Percentiles rank a stretch among this genome's conserved stretches.
Conservation (phyloP, 495 filamentous ascomycete species). For the Saxophila tyrrhenica region DNA sequence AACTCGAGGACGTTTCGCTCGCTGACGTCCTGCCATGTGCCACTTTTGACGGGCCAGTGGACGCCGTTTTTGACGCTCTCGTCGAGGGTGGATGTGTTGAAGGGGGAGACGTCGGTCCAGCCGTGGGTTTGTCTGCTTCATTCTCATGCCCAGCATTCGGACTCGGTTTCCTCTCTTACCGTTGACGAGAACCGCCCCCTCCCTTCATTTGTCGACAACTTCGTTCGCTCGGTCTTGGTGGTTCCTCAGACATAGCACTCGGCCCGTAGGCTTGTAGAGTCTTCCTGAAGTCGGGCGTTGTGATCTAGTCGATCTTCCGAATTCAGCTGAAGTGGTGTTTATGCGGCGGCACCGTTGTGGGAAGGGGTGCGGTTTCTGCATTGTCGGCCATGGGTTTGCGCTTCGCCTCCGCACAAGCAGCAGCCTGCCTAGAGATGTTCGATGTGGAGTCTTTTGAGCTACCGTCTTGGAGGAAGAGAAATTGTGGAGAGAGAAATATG, state of each 20-base stretch:
- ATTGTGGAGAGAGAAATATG: background rate
- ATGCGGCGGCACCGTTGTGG: background rate
- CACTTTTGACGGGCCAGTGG: background rate
- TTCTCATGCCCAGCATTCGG: background rate
- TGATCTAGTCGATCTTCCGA: background rate
- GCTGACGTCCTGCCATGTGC: background rate
- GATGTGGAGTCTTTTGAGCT: background rate
- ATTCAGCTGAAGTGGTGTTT: background rate
- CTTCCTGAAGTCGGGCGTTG: background rate
- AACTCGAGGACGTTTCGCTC: background rate
- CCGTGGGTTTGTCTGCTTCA: background rate
- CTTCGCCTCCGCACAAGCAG: background rate
- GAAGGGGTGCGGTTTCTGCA: background rate
- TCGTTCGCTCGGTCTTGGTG: background rate
- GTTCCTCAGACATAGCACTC: background rate
- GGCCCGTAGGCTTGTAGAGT: no score
- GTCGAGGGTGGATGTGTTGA: background rate
- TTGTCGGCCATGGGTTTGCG: background rate
- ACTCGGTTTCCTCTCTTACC: background rate
- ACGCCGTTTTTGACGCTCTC: background rate
- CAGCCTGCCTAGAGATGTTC: background rate
- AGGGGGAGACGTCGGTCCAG: background rate
- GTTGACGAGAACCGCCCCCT: background rate
- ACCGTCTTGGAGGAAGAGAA: background rate
- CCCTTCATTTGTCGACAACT: background rate